These are phyloP conservation scores for Lactarius akahatsu DNA, from an alignment of 768 basidiomycete genomes.

Conservation along the genomic window DNA sequence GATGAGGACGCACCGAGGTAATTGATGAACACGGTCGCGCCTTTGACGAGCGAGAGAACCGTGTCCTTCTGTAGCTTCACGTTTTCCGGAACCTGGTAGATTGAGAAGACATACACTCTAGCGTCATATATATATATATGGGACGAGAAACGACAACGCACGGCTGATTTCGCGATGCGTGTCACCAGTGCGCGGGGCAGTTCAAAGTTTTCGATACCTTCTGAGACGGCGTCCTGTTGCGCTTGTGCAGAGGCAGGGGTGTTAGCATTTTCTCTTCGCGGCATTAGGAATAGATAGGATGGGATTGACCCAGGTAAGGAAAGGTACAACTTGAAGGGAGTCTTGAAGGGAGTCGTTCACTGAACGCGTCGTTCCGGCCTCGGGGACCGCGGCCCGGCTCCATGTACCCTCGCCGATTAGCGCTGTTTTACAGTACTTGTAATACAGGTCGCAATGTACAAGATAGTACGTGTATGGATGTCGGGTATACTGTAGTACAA, in stretches of 20 bases:
- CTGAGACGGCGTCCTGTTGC: slow-evolving; percentile 76
- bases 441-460: slow-evolving; percentile 10
- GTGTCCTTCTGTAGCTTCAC: slow-evolving; percentile 90
- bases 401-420: too few species aligned
- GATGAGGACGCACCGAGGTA: slow-evolving; percentile 68
- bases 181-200: slow-evolving; percentile 81
- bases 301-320: neutral
- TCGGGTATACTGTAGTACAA: neutral
- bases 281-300: slow-evolving; percentile 44
- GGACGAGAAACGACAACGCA: slow-evolving; percentile 39
- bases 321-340: too few species aligned
- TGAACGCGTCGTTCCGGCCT: neutral
- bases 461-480: neutral
- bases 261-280: slow-evolving; percentile 60
- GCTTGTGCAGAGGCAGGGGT: slow-evolving; percentile 65
- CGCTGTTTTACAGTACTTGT: neutral
- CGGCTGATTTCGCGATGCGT: slow-evolving; percentile 81
- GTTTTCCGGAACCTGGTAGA: slow-evolving; percentile 70
- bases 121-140: neutral
- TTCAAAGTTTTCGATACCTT: slow-evolving; percentile 88
- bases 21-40: slow-evolving; percentile 93
- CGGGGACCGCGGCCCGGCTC: neutral
- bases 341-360: neutral
- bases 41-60: slow-evolving; percentile 78
- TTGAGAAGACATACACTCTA: neutral